Evolutionary conservation across 192 early-diverging fungal genomes (phyloP), one percentile per base, ranked within the genome.

Genomic region (Coemansia sp.): DNA sequence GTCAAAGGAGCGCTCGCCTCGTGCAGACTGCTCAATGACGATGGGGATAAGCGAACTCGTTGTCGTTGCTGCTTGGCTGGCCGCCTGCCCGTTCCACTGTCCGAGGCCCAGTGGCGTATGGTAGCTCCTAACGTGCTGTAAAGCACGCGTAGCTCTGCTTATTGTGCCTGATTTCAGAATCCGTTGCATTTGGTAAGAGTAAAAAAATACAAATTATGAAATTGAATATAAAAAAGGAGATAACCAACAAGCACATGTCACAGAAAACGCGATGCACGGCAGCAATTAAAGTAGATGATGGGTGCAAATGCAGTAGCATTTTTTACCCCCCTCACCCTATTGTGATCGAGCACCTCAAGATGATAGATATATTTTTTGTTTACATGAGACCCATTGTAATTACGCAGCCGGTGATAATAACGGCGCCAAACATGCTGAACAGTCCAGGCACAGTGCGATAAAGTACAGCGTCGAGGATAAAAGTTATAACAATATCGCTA

Each of bases 1-100:
- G 65, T 99, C 97, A 76, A 93, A 99, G 22, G 94, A 94, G 6
- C 95, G 89, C 78, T 99, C 97, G 3, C 96, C 95, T 15, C 92
- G 80, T 12, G 88, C 88, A 18, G 90, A 87, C 64, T 84, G 82
- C 61, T 84, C 82, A 39, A 84, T 73, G 44, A 84, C 82, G 12
- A 84, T 84, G n/a, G 82, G 82, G 8, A 84, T 71, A 0, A 84
- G 75, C 6, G 81, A 75, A 56, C 55, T 70, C 50, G 66, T 47
- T 20, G 63, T 56, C 3, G 71, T 59, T 13, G 61, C 62, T 38
- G 63, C 63, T n/a, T 35, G 35, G 64, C 52, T 20, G 7, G 71
- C 49, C n/a, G 65, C 43, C 20, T 63, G 71, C 9, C 71, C 71
- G 53, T 73, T 49, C 71, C 71, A 73, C 45, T 59, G 59, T 8